phyloP scores from a whole-genome alignment of 2,329 filamentous ascomycete genomes.

The Apiospora pterosperma region DNA sequence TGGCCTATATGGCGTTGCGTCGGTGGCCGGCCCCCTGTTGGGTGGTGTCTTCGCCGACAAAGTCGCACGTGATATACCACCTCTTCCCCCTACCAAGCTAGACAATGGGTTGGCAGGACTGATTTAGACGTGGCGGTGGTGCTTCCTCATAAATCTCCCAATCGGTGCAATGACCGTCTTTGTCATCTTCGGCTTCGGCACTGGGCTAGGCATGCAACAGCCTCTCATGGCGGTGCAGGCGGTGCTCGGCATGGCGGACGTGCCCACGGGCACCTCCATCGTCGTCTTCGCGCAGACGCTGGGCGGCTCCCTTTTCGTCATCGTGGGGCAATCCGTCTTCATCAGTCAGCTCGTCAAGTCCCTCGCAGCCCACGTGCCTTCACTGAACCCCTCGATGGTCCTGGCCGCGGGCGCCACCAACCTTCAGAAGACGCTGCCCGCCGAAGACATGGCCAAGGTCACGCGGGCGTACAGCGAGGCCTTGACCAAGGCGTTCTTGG shows the following conservation, averaged over 20 bases:
- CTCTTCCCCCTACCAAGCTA: neutral
- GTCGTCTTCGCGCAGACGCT: constrained; percentile 41
- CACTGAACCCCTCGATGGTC: constrained; percentile 28
- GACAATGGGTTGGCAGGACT: neutral
- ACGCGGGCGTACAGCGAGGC: constrained; percentile 42
- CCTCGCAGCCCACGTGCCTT: constrained; percentile 31
- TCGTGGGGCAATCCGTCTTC: constrained; percentile 49
- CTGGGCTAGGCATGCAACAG: constrained; percentile 38
- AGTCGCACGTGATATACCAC: constrained; percentile 18
- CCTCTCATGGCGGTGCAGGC: constrained; percentile 40
- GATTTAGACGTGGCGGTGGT: constrained; percentile 26
- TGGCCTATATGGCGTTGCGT: constrained; percentile 38
- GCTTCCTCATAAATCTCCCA: constrained; percentile 30
- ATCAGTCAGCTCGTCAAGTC: constrained; percentile 41
- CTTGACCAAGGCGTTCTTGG: constrained; percentile 38
- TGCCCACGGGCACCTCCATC: constrained; percentile 22
- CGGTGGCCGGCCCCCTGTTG: constrained; percentile 26
- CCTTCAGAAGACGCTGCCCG: constrained; percentile 25
- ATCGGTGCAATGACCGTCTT: constrained; percentile 24
- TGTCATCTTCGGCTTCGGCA: constrained; percentile 34
- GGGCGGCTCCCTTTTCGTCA: constrained; percentile 46
- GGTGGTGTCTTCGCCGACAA: constrained; percentile 30
- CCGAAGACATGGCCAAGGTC: constrained; percentile 29
- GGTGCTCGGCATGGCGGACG: constrained; percentile 25
- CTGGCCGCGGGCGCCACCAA: constrained; percentile 34